phyloP scores from a whole-genome alignment of 495 filamentous ascomycete species.

The Daldinia bambusicola region DNA sequence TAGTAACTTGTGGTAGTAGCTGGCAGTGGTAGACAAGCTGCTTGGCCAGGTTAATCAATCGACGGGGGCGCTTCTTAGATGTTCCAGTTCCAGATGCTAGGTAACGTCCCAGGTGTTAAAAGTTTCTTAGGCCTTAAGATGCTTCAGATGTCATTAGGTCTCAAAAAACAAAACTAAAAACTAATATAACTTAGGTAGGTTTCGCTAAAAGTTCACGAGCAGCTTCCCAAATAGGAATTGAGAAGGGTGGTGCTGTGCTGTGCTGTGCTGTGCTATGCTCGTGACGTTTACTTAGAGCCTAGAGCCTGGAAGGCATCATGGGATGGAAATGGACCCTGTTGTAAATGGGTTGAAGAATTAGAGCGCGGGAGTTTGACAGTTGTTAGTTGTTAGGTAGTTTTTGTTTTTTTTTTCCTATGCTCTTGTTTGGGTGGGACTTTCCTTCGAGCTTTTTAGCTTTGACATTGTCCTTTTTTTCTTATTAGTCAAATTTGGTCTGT shows the following conservation, averaged over 20 bases:
- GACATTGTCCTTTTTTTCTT: background rate
- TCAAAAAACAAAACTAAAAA: constrained; percentile 10
- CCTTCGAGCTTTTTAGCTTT: too few relatives aligned
- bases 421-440: background rate
- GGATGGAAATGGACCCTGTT: constrained; percentile 11
- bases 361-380: constrained; percentile 7
- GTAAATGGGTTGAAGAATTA: constrained; percentile 11
- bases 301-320: constrained; percentile 6
- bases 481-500: constrained; percentile 8
- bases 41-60: constrained; percentile 2
- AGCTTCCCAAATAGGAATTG: constrained; percentile 6
- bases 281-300: constrained; percentile 3
- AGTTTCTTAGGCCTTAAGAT: background rate
- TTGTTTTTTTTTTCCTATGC: background rate
- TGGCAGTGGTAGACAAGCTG: too few relatives aligned
- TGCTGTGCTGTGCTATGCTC: background rate
- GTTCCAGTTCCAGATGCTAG: too few relatives aligned
- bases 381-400: background rate
- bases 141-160: constrained; percentile 2
- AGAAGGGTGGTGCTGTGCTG: background rate
- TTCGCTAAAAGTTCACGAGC: background rate
- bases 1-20: too few relatives aligned
- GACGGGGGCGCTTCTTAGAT: background rate
- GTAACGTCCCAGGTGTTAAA: too few relatives aligned
- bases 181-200: background rate